Percentiles rank a stretch among this genome's conserved stretches.
These are phyloP conservation scores for Barnettozyma hawaiiensis DNA, from an alignment of 1,139 yeast species.

Conservation along the genomic window DNA sequence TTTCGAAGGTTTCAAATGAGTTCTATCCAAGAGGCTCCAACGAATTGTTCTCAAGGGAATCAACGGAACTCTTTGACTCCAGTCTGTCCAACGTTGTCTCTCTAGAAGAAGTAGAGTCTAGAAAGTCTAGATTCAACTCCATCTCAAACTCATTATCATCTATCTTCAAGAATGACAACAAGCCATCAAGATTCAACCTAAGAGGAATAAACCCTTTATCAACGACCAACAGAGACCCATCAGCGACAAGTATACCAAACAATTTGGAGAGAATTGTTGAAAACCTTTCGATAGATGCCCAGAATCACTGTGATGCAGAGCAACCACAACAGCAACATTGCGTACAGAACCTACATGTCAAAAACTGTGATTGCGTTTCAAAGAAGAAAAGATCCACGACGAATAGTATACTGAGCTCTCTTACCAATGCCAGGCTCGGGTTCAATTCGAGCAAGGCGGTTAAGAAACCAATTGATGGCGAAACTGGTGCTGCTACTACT, in stretches of 20 bases:
- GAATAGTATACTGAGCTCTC: constrained; percentile 20
- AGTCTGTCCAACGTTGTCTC: constrained; percentile 6
- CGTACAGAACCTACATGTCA: constrained; percentile 13
- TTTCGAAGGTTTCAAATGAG: constrained; percentile 17
- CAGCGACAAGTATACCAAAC: constrained; percentile 11
- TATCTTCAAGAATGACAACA: constrained; percentile 20
- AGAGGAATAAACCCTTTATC: constrained; percentile 25
- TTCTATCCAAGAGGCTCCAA: constrained; percentile 8
- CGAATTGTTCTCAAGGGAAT: constrained; percentile 8
- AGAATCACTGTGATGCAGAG: background rate
- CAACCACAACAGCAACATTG: constrained; percentile 7
- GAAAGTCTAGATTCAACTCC: constrained; percentile 18
- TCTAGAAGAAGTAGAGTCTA: constrained; percentile 12
- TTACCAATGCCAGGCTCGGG: constrained; percentile 22
- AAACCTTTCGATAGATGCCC: background rate
- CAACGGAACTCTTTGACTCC: constrained; percentile 18
- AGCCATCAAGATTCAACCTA: constrained; percentile 18
- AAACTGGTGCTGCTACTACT: no score
- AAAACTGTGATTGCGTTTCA: constrained; percentile 15
- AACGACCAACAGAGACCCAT: constrained; percentile 22
- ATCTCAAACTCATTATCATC: constrained; percentile 22
- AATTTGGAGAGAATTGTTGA: constrained; percentile 18
- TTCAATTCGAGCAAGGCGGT: constrained; percentile 12
- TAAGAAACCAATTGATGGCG: constrained; percentile 3
- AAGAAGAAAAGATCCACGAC: constrained; percentile 19